Conservation (phyloP, 2,329 filamentous ascomycete species). For the Tolypocladium capitatum region DNA sequence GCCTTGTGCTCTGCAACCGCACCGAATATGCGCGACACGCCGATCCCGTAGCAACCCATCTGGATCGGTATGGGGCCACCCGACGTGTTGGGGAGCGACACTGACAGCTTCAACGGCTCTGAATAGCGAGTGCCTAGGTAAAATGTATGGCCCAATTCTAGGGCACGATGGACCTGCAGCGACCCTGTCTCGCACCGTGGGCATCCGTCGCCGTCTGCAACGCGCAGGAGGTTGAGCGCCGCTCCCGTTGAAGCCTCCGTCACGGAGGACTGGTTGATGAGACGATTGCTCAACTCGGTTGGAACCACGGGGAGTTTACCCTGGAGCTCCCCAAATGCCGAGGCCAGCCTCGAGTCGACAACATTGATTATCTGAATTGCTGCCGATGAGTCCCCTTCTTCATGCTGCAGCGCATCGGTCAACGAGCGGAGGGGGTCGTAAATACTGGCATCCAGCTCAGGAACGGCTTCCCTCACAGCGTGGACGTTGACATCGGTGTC, state of each 20-base stretch:
- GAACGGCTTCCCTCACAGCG: constrained; percentile 51
- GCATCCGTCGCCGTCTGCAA: constrained; percentile 57
- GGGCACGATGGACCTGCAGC: constrained; percentile 55
- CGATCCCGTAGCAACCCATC: constrained; percentile 97
- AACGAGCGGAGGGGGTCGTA: constrained; percentile 44
- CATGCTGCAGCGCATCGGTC: constrained; percentile 21
- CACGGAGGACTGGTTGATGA: constrained; percentile 8
- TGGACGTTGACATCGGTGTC: constrained; percentile 31
- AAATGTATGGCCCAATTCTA: constrained; percentile 93
- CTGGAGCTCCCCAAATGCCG: constrained; percentile 11
- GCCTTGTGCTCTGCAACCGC: constrained; percentile 67
- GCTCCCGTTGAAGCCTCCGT: constrained; percentile 22
- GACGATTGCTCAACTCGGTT: constrained; percentile 1
- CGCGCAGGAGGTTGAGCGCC: constrained; percentile 48
- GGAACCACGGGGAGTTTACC: constrained; percentile 13
- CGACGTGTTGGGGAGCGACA: constrained; percentile 26
- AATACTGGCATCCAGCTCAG: constrained; percentile 59
- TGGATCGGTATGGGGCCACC: constrained; percentile 44
- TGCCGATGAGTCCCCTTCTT: not conserved
- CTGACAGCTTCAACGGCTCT: constrained; percentile 52
- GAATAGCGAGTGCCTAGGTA: constrained; percentile 85
- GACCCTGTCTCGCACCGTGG: constrained; percentile 51
- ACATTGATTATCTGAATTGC: constrained; percentile 18
- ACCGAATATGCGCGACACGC: constrained; percentile 78
- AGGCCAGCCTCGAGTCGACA: constrained; percentile 18